A percentile compares a stretch with the other conserved stretches of the same genome.
Evolutionary conservation across 306 rosid species (phyloP).

Genomic region (Lotus japonicus): DNA sequence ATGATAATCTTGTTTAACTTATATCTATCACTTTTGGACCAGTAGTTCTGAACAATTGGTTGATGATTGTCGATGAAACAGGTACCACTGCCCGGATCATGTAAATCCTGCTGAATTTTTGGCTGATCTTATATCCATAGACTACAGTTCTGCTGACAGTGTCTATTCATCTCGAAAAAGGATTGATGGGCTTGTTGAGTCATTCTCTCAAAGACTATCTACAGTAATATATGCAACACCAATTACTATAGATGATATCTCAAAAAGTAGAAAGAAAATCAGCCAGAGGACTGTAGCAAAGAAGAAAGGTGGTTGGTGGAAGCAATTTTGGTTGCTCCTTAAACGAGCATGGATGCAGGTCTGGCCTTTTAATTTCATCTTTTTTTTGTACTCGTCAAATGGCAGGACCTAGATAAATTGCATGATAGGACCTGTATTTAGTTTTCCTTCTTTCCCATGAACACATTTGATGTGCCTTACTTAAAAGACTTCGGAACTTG

Average conservation of each 20-base stretch:
- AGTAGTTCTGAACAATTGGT: constrained; percentile 10
- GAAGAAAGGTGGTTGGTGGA: constrained; percentile 86
- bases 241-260: constrained; percentile 41
- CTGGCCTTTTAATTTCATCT: not conserved
- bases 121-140: constrained; percentile 92
- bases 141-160: constrained; percentile 83
- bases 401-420: constrained; percentile 9
- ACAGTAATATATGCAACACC: constrained; percentile 66
- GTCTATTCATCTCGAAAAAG: constrained; percentile 73
- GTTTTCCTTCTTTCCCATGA: not conserved
- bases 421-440: not conserved
- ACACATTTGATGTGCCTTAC: not conserved
- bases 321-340: constrained; percentile 78
- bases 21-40: not conserved
- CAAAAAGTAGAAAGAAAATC: constrained; percentile 28
- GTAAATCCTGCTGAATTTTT: constrained; percentile 91
- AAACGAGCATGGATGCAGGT: constrained; percentile 99
- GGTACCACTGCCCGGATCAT: constrained; percentile 80
- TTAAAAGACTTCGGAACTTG: constrained; percentile 5
- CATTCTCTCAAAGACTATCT: constrained; percentile 57
- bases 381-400: not conserved
- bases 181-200: constrained; percentile 74
- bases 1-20: constrained; percentile 3
- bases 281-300: constrained; percentile 35
- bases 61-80: constrained; percentile 35